Evolutionary conservation across 805 yeast species (phyloP).

Genomic region (Candida parachauliodes): DNA sequence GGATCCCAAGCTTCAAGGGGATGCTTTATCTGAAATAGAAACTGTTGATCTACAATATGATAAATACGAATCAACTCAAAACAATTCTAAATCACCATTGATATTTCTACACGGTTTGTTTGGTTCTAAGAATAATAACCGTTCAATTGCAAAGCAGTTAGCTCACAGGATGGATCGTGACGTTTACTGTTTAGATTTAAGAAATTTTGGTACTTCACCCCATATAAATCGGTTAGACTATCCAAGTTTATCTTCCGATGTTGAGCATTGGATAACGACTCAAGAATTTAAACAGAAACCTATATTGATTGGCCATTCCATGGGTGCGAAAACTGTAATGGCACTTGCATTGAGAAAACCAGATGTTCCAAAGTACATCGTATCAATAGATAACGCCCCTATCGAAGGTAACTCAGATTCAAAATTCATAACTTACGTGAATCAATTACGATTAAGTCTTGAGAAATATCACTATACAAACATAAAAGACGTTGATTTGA

Average conservation of each 20-base stretch:
- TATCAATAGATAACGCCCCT: constrained; percentile 90
- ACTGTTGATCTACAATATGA: constrained; percentile 59
- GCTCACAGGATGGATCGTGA: constrained; percentile 48
- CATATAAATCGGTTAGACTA: constrained; percentile 70
- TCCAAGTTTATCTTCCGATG: constrained; percentile 79
- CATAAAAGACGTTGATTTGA: constrained; percentile 64
- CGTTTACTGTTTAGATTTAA: constrained; percentile 67
- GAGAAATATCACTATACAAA: constrained; percentile 43
- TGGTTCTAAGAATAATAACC: constrained; percentile 77
- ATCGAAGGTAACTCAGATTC: constrained; percentile 50
- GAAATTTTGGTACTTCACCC: constrained; percentile 95
- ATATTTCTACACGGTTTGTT: constrained; percentile 85
- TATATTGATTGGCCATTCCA: constrained; percentile 73
- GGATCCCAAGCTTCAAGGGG: constrained; percentile 23
- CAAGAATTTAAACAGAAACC: constrained; percentile 34
- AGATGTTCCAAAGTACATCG: constrained; percentile 53
- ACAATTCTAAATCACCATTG: constrained; percentile 50
- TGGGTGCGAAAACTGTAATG: constrained; percentile 97
- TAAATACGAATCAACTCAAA: constrained; percentile 30
- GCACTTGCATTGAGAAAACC: constrained; percentile 72
- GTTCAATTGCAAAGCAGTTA: constrained; percentile 68
- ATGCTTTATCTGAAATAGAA: constrained; percentile 35
- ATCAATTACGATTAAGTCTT: constrained; percentile 56
- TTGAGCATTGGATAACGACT: constrained; percentile 61
- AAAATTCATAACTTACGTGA: constrained; percentile 64